Conservation (phyloP, 2,329 filamentous ascomycete species). For the Hypocreales sp. region DNA sequence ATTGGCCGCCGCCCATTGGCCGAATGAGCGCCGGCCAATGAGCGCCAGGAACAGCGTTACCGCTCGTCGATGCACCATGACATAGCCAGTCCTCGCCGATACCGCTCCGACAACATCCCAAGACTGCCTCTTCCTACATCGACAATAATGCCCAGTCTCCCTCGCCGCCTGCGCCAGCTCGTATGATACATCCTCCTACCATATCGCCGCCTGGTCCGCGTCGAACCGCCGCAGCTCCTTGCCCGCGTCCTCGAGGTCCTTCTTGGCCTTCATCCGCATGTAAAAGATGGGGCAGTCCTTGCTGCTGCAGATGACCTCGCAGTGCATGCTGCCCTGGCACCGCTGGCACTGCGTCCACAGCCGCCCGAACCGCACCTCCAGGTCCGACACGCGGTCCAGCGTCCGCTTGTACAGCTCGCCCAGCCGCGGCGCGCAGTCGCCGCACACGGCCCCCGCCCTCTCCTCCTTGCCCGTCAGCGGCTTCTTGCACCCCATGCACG, state of each 20-base stretch:
- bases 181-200: too few species aligned
- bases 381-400: constrained; percentile 71
- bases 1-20: too few species aligned
- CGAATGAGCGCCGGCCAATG: too few species aligned
- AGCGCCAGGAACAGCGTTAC: too few species aligned
- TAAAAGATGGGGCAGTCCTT: constrained; percentile 99
- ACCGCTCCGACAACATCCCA: too few species aligned
- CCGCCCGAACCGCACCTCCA: constrained; percentile 82
- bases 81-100: too few species aligned
- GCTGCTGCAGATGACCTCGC: constrained; percentile 92
- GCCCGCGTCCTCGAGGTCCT: constrained; percentile 89
- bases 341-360: constrained; percentile 98
- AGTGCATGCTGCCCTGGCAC: constrained; percentile 95
- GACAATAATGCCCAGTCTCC: too few species aligned
- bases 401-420: constrained; percentile 92
- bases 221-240: constrained; percentile 87
- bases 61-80: too few species aligned
- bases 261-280: constrained; percentile 99
- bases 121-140: too few species aligned
- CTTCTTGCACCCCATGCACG: constrained; percentile 98
- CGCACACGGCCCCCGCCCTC: constrained; percentile 72
- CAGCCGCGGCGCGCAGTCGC: constrained; percentile 68
- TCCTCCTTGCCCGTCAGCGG: constrained; percentile 70
- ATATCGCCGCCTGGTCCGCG: constrained; percentile 56
- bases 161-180: constrained; percentile 3